phyloP scores from a whole-genome alignment of 1,284 basidiomycete genomes.

The Cutaneotrichosporon spelunceum region DNA sequence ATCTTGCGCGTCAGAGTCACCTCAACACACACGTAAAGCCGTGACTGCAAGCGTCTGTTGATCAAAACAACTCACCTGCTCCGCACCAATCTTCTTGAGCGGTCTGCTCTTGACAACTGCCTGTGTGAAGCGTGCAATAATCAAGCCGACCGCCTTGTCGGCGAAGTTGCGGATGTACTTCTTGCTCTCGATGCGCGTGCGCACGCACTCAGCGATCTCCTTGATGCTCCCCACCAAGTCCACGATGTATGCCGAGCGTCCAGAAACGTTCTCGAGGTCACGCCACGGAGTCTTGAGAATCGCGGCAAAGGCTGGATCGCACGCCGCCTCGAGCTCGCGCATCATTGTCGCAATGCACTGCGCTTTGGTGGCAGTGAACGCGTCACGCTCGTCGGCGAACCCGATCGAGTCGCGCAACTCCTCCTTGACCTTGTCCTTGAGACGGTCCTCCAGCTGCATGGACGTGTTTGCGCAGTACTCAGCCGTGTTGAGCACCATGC shows the following conservation, averaged over 20 bases:
- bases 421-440: conserved; percentile 73
- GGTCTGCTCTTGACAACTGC: conserved; percentile 82
- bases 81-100: conserved; percentile 82
- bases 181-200: conserved; percentile 73
- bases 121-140: conserved; percentile 80
- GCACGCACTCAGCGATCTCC: conserved; percentile 49
- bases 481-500: conserved; percentile 88
- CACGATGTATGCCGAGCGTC: conserved; percentile 72
- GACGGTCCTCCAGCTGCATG: conserved; percentile 85
- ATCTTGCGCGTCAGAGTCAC: too few relatives aligned
- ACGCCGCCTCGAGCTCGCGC: conserved; percentile 73
- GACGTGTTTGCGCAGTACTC: conserved; percentile 96
- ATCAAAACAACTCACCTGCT: conserved; percentile 54
- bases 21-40: too few relatives aligned
- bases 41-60: too few relatives aligned
- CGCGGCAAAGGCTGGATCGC: conserved; percentile 68
- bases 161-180: conserved; percentile 87
- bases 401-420: conserved; percentile 74
- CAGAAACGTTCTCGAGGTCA: conserved; percentile 73
- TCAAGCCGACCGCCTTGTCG: conserved; percentile 80
- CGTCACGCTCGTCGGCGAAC: conserved; percentile 78
- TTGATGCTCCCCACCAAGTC: conserved; percentile 91
- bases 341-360: conserved; percentile 71
- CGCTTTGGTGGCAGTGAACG: conserved; percentile 82
- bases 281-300: conserved; percentile 76